Evolutionary conservation across 768 basidiomycete species (phyloP), one percentile per base, ranked within the genome.

Genomic region (Lyophyllum atratum): DNA sequence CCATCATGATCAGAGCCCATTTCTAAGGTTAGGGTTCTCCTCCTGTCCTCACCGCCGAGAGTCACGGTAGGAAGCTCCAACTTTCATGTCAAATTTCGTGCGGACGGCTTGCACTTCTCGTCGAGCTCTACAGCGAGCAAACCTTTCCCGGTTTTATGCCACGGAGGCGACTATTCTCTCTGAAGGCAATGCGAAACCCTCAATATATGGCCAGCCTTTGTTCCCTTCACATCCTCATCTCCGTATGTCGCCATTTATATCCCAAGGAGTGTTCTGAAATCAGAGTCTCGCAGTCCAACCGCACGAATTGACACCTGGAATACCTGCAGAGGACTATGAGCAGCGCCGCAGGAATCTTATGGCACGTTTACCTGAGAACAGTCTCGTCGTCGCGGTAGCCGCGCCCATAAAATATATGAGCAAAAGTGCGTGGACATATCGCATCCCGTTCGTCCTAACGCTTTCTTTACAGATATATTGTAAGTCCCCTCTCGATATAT

Each of bases 331-430:
- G 24, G 95, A 98, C 58, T 97, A 95, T 72, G 89, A 93, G 56
- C 68, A 66, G 14, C 76, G 95, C 53, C 73, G 95, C 54, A 75
- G 72, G 59, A 80, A 70, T 17, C 76, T 98, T 31, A 89, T 98
- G 85, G 79, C 88, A 25, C 70, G 73, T 26, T 75, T 98, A 12
- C 92, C 91, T 0, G 84, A 86, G 15, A 82, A 84, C 45, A 87
- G 86, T 55, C 61, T 90, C 24, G 94, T 93, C 22, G 81, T 97
- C 4, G 85, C 85, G 19, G 80, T 90, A 10, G 88, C 92, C 6
- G 91, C 89, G 1, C 85, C 87, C 2, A 76, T 95, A 56, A 92
- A 94, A 71, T 93, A 89, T 69, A 93, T 95, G 89, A 87, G 84
- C 62, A 84, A 79, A 66, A 88, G 90, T 90, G 71, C 68, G 87